Evolutionary conservation across 257 asterid species (phyloP).

Genomic region (Solanum corneliomulleri): DNA sequence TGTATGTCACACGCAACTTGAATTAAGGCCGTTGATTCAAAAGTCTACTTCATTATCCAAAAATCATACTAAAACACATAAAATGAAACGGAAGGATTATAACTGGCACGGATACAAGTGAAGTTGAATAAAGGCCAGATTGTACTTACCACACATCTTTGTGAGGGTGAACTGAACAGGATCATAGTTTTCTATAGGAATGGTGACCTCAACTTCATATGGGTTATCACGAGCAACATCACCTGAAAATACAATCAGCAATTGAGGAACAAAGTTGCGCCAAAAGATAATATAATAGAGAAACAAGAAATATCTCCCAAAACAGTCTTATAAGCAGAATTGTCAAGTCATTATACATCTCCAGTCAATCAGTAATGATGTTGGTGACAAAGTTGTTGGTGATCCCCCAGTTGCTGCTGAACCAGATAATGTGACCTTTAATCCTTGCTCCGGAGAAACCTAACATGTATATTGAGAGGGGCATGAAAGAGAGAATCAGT

Average conservation of each 20-base stretch:
- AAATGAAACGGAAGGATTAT: not conserved
- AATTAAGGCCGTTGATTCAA: not conserved
- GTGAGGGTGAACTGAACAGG: conserved; percentile 69
- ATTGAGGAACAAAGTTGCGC: conserved; percentile 4
- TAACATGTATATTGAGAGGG: conserved; percentile 8
- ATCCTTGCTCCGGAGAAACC: conserved; percentile 72
- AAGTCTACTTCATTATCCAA: not conserved
- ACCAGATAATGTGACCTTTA: conserved; percentile 60
- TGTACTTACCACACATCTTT: conserved; percentile 66
- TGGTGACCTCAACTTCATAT: conserved; percentile 73
- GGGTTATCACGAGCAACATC: conserved; percentile 50
- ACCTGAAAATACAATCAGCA: conserved; percentile 36
- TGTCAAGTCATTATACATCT: conserved; percentile 36
- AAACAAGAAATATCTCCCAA: not conserved
- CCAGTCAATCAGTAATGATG: conserved; percentile 57
- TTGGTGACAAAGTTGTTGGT: conserved; percentile 88
- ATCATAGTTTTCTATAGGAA: conserved; percentile 65
- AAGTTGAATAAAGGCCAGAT: conserved; percentile 1
- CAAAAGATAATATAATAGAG: not conserved
- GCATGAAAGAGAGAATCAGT: not conserved
- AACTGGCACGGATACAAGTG: not conserved
- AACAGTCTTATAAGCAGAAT: not conserved
- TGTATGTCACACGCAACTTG: not conserved
- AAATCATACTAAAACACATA: not conserved
- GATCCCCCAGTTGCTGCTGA: conserved; percentile 71